Conservation (phyloP, 495 filamentous ascomycete species). For the Extremus antarcticus region DNA sequence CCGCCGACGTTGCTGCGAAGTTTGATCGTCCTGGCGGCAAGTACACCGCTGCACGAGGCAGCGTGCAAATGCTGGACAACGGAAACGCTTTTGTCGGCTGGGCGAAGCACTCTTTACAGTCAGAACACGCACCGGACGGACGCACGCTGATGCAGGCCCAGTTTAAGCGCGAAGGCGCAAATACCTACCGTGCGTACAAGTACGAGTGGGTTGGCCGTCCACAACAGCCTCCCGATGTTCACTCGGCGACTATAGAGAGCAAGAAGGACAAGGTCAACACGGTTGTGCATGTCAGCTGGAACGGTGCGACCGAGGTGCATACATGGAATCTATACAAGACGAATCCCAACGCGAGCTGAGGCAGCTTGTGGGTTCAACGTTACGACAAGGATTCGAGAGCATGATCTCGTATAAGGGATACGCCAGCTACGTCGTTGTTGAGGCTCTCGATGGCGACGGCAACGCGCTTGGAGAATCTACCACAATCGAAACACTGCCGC, state of each 20-base stretch:
- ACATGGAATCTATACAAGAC: conserved; percentile 5
- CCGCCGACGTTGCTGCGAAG: neutral
- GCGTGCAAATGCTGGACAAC: neutral
- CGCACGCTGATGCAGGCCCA: neutral
- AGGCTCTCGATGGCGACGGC: conserved; percentile 4
- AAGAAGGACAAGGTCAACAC: neutral
- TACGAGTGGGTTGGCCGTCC: conserved; percentile 7
- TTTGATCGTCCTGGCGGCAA: neutral
- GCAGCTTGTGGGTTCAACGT: neutral
- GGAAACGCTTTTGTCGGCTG: neutral
- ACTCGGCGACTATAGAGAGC: neutral
- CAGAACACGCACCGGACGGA: neutral
- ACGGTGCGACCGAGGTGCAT: conserved; percentile 15
- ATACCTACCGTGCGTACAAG: conserved; percentile 9
- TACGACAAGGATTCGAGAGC: conserved; percentile 7
- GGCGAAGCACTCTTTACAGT: neutral
- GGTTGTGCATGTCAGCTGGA: conserved; percentile 14
- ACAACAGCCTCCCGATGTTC: neutral
- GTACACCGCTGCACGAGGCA: neutral
- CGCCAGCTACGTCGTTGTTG: conserved; percentile 6
- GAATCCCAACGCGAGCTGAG: neutral
- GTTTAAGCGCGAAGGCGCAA: neutral
- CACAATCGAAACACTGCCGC: neutral
- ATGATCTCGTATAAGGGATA: neutral
- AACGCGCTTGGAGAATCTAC: neutral